phyloP scores from a whole-genome alignment of 148 eudicot species.

The Cornus suecica region DNA sequence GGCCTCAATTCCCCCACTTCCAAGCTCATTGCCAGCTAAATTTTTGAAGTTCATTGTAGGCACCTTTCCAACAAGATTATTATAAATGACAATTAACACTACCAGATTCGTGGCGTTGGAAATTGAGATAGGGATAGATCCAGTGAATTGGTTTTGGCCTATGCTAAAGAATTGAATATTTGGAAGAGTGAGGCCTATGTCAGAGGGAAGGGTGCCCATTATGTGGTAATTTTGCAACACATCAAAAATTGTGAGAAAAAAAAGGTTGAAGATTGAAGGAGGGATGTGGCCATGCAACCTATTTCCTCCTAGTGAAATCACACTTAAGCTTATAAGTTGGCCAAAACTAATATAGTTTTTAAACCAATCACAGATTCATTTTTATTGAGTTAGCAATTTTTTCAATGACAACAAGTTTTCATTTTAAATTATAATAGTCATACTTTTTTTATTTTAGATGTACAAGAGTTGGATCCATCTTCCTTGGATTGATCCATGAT shows the following conservation, averaged over 20 bases:
- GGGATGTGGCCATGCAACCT: constrained; percentile 13
- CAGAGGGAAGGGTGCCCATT: constrained; percentile 16
- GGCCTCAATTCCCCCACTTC: constrained; percentile 22
- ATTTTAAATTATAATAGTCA: no score
- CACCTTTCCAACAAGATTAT: constrained; percentile 15
- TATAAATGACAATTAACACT: neutral
- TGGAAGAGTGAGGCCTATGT: constrained; percentile 17
- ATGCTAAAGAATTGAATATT: constrained; percentile 18
- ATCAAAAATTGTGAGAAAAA: neutral
- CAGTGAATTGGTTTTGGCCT: constrained; percentile 15
- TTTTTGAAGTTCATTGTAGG: constrained; percentile 8
- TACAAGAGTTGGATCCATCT: no score
- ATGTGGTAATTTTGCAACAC: constrained; percentile 1
- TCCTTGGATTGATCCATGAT: no score
- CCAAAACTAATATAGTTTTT: no score
- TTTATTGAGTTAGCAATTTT: no score
- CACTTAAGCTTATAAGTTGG: neutral
- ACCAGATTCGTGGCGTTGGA: constrained; percentile 21
- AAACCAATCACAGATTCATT: no score
- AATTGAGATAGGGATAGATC: constrained; percentile 19
- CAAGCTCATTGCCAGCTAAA: constrained; percentile 19
- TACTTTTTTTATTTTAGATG: no score
- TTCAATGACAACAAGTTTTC: no score
- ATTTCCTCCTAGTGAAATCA: neutral
- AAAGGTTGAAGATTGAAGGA: constrained; percentile 13